Evolutionary conservation across 176 grass and related monocot species (phyloP), one percentile per base, ranked within the genome.

Genomic region (Ensete ventricosum): DNA sequence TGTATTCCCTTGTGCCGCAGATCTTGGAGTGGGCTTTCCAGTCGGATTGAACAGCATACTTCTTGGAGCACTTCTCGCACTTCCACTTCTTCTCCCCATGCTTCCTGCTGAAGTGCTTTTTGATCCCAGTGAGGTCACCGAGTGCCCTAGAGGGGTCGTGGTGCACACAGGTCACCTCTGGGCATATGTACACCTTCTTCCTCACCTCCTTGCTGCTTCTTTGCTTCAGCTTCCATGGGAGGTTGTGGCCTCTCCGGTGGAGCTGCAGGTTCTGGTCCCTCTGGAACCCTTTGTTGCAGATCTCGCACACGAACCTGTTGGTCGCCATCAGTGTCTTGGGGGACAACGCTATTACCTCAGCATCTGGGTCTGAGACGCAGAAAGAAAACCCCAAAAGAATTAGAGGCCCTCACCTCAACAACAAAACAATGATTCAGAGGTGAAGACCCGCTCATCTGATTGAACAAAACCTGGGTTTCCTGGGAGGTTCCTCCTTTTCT

Each of bases 31-130:
- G 96, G 0, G 96, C 96, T 82, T 99, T 99, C 96, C 96, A 99
- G 54, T 99, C 96, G 54, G 96, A 99, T 12, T 94, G 96, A 9
- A 99, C 96, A 8, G 96, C 96, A 73, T 99, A 99, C 76, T 89
- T 89, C 86, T 99, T 99, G 54, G 96, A 83, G 81, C 96, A 99
- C 57, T 91, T 88, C 25, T 99, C 96, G 58, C 96, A 99, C 88
- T 94, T 94, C 96, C 96, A 99, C 90, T 99, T 99, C 86, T 99
- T 99, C 80, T 99, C 96, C 29, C 96, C 96, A 29, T 99, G 96
- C 84, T 99, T 99, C 78, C 96, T 81, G 82, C 84, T 89, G 88
- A 95, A 99, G 81, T 99, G 96, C 84, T 99, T 99, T 86, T 99
- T 99, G 88, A 99, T 91, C 11, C 96, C 96, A 0, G 96, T 99